These are phyloP conservation scores for Nitzschia sp. DNA, from an alignment of 108 stramenopile genomes.

Conservation along the genomic window DNA sequence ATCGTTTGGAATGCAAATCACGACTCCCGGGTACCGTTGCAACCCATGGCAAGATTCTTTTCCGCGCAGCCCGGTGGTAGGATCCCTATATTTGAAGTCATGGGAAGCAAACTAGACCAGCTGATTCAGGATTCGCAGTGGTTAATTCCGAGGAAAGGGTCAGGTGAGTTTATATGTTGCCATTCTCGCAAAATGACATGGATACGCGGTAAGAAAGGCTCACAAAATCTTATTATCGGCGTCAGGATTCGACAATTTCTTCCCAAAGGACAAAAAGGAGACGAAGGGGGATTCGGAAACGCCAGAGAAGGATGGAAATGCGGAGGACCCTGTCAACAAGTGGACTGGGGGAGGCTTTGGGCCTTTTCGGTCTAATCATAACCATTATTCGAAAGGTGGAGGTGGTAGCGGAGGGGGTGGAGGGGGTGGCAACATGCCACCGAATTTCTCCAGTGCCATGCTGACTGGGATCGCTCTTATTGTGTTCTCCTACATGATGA, in stretches of 20 bases:
- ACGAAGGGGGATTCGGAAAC: conserved; percentile 13
- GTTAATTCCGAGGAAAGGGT: conserved; percentile 39
- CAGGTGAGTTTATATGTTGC: conserved; percentile 26
- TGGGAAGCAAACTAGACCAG: conserved; percentile 14
- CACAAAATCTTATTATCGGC: no score
- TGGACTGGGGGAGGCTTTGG: conserved; percentile 19
- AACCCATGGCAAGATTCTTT: no score
- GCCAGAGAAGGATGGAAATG: conserved; percentile 6
- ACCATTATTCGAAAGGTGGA: not conserved
- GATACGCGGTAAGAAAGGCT: no score
- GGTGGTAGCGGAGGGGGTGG: conserved; percentile 21
- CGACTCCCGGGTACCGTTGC: no score
- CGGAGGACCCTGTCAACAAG: conserved; percentile 1
- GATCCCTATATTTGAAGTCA: not conserved
- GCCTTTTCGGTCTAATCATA: conserved; percentile 19
- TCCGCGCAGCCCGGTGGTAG: no score
- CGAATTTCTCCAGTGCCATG: conserved; percentile 35
- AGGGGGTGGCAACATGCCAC: conserved; percentile 22
- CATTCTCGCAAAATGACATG: no score
- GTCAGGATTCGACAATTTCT: conserved; percentile 74
- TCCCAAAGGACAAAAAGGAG: conserved; percentile 58
- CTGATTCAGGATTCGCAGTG: conserved; percentile 18
- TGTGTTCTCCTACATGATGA: conserved; percentile 39
- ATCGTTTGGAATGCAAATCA: no score
- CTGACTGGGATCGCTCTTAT: conserved; percentile 39